A percentile compares a stretch with the other conserved stretches of the same genome.
Evolutionary conservation across 495 filamentous ascomycete species (phyloP).

Genomic region (Penicillium desertorum): DNA sequence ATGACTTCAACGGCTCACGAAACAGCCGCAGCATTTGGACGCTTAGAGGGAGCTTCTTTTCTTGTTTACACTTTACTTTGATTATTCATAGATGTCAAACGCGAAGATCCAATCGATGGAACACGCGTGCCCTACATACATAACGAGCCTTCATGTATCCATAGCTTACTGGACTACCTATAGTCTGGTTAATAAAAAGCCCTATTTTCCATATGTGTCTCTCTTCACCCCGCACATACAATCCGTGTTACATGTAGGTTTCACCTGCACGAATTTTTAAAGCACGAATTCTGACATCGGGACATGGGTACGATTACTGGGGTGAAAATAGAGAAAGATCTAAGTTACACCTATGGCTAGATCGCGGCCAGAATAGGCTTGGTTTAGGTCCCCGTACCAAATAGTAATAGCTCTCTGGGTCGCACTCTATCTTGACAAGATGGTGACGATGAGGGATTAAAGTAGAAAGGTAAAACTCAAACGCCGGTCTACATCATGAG

Average conservation of each 20-base stretch:
- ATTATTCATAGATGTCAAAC: conserved; percentile 6
- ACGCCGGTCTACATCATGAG: background rate
- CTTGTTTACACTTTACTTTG: conserved; percentile 19
- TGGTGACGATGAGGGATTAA: background rate
- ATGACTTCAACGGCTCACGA: conserved; percentile 16
- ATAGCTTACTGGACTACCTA: background rate
- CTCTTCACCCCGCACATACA: no score
- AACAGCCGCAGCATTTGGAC: conserved; percentile 23
- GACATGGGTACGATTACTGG: background rate
- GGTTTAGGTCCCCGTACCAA: background rate
- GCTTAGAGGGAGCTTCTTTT: conserved; percentile 17
- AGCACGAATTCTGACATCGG: no score
- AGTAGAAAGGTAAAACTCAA: background rate
- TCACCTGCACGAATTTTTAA: no score
- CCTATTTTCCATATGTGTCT: no score
- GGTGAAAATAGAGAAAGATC: background rate
- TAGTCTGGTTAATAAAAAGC: background rate
- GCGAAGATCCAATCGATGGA: background rate
- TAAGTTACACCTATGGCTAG: background rate
- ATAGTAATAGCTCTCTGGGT: background rate
- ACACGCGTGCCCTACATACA: background rate
- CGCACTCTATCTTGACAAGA: background rate
- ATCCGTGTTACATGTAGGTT: no score
- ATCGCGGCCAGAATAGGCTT: background rate
- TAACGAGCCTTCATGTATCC: background rate